These are phyloP conservation scores for Ceriops tagal DNA, from an alignment of 345 rosid genomes.

Conservation along the genomic window DNA sequence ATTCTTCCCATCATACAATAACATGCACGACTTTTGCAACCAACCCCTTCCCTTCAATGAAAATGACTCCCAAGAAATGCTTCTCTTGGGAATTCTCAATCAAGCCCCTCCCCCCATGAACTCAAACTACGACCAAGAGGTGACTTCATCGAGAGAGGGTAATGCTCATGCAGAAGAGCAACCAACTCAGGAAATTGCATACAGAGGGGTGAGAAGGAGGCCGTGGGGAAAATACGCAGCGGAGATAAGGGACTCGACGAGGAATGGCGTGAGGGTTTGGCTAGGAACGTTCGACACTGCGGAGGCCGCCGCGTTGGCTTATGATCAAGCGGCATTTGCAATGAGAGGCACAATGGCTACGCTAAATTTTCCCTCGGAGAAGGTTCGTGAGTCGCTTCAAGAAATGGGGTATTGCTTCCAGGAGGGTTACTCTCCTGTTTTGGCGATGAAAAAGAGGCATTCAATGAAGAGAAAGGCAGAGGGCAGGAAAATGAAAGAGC, in stretches of 20 bases:
- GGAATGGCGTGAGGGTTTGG: constrained; percentile 62
- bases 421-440: constrained; percentile 47
- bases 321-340: constrained; percentile 69
- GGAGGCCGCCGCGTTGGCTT: constrained; percentile 63
- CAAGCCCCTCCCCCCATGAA: constrained; percentile 16
- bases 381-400: constrained; percentile 41
- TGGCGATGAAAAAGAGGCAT: constrained; percentile 50
- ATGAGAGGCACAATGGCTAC: constrained; percentile 50
- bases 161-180: constrained; percentile 11
- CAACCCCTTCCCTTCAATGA: constrained; percentile 54
- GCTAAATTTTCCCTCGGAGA: constrained; percentile 49
- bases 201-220: constrained; percentile 56
- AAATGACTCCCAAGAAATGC: constrained; percentile 60
- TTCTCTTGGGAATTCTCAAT: constrained; percentile 44
- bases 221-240: constrained; percentile 75
- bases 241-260: constrained; percentile 64
- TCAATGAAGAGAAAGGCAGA: constrained; percentile 40
- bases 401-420: constrained; percentile 34
- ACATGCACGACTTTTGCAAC: constrained; percentile 2
- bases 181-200: constrained; percentile 21
- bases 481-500: constrained; percentile 37
- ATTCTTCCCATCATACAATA: constrained; percentile 9
- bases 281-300: constrained; percentile 64
- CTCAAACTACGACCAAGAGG: constrained; percentile 30
- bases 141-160: constrained; percentile 14